Percentiles rank a stretch among this genome's conserved stretches.
Conservation (phyloP, 1,284 basidiomycete genomes). For the Malassezia pachydermatis region DNA sequence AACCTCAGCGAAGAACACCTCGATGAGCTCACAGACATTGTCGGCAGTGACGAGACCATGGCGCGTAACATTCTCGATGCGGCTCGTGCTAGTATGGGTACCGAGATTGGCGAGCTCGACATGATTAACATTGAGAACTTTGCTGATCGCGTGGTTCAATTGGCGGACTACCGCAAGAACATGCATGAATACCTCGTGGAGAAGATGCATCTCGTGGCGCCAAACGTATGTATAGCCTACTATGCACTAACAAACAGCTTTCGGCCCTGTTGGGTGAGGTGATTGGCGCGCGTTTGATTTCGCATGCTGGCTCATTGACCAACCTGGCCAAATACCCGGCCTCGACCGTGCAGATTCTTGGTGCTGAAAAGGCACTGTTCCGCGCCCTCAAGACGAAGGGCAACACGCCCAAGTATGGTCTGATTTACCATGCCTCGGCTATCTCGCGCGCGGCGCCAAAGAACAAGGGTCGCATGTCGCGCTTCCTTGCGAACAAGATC, state of each 20-base stretch:
- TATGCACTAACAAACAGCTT: too few relatives aligned
- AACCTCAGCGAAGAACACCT: constrained; percentile 59
- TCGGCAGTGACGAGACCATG: constrained; percentile 74
- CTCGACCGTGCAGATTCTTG: constrained; percentile 93
- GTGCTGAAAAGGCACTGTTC: constrained; percentile 97
- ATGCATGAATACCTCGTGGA: constrained; percentile 80
- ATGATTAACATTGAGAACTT: constrained; percentile 93
- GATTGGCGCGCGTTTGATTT: constrained; percentile 87
- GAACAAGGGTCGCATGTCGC: constrained; percentile 82
- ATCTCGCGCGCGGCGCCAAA: constrained; percentile 90
- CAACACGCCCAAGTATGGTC: constrained; percentile 79
- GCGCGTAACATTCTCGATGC: constrained; percentile 93
- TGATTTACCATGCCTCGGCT: constrained; percentile 56
- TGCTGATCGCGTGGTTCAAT: constrained; percentile 77
- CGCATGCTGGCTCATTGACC: constrained; percentile 91
- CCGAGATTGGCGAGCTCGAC: constrained; percentile 81
- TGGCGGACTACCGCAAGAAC: constrained; percentile 87
- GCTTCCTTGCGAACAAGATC: constrained; percentile 84
- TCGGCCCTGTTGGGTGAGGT: constrained; percentile 90
- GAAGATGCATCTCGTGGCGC: constrained; percentile 97
- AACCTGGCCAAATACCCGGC: constrained; percentile 97
- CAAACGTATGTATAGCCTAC: too few relatives aligned
- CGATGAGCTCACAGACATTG: constrained; percentile 66
- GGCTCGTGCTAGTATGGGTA: constrained; percentile 87
- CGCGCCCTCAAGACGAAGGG: constrained; percentile 96